Conservation (phyloP, 2,329 filamentous ascomycete genomes). For the Atkinsonella hypoxylon region DNA sequence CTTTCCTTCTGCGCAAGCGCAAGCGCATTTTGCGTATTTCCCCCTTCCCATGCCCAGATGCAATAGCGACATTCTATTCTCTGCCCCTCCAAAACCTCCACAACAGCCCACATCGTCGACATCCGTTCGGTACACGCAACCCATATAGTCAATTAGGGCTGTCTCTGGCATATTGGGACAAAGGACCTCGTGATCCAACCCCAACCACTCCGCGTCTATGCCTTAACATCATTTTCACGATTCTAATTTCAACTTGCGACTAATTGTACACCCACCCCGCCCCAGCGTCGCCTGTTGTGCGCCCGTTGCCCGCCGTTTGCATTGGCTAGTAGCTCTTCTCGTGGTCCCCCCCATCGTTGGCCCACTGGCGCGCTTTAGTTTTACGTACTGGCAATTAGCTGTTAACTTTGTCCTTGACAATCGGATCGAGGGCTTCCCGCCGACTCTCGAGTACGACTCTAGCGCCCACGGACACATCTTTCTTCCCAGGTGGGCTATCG, state of each 20-base stretch:
- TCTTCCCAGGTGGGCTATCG: slow-evolving; percentile 11
- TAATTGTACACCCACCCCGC: slow-evolving; percentile 3
- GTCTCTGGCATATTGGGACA: not conserved
- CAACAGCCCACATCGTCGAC: slow-evolving; percentile 3
- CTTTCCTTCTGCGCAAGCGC: not conserved
- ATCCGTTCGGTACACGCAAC: not conserved
- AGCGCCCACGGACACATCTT: slow-evolving; percentile 5
- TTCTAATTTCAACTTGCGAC: slow-evolving; percentile 1
- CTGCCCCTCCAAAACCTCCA: slow-evolving; percentile 4
- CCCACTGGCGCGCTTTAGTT: slow-evolving; percentile 22
- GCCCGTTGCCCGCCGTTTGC: slow-evolving; percentile 10
- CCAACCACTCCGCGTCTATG: not conserved
- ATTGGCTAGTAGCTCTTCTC: slow-evolving; percentile 16
- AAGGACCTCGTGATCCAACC: not conserved
- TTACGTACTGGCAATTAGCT: slow-evolving; percentile 21
- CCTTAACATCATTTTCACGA: slow-evolving; percentile 2
- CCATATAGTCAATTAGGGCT: not conserved
- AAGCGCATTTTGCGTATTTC: not conserved
- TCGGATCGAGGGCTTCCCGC: not conserved
- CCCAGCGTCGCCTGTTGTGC: slow-evolving; percentile 7
- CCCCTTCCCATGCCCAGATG: not conserved
- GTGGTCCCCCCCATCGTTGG: slow-evolving; percentile 11
- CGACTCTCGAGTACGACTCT: slow-evolving; percentile 6
- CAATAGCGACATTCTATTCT: slow-evolving; percentile 1
- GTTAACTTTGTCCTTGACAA: slow-evolving; percentile 3